These are phyloP conservation scores for Tricholoma sp. DNA, from an alignment of 768 basidiomycete genomes.

Conservation along the genomic window DNA sequence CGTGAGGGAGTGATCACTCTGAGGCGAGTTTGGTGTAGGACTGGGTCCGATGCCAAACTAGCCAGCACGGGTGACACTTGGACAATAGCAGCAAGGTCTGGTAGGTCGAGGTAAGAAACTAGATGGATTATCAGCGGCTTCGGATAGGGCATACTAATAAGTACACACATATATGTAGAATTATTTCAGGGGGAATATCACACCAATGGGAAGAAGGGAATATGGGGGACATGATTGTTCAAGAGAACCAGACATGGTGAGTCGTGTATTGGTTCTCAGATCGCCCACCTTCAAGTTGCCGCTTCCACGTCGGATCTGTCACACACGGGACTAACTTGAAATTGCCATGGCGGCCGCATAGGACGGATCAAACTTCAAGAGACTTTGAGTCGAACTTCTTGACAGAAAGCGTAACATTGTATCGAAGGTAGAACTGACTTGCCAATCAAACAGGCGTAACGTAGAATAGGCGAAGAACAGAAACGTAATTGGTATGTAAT, in stretches of 20 bases:
- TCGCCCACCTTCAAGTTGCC: no score
- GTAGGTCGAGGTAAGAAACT: constrained; percentile 73
- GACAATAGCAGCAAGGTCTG: constrained; percentile 56
- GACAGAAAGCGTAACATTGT: no score
- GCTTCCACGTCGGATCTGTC: not conserved
- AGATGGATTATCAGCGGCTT: not conserved
- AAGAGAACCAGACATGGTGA: not conserved
- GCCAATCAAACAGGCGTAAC: not conserved
- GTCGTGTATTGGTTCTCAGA: not conserved
- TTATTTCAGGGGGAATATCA: constrained; percentile 48
- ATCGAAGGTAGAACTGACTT: not conserved
- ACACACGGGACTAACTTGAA: not conserved
- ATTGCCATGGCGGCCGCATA: no score
- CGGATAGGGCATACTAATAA: not conserved
- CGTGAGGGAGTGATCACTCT: constrained; percentile 63
- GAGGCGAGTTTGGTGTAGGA: constrained; percentile 58
- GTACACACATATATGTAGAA: constrained; percentile 53
- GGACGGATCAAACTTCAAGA: no score
- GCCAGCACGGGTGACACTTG: constrained; percentile 43
- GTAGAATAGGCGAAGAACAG: not conserved
- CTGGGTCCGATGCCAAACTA: constrained; percentile 52
- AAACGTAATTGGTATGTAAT: not conserved
- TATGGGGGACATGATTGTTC: constrained; percentile 16
- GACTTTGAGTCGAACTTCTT: no score
- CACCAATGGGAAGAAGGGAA: constrained; percentile 19